Evolutionary conservation across 176 grass and related monocot genomes (phyloP), one percentile per base, ranked within the genome.

Genomic region (Coix lacrymajobi): DNA sequence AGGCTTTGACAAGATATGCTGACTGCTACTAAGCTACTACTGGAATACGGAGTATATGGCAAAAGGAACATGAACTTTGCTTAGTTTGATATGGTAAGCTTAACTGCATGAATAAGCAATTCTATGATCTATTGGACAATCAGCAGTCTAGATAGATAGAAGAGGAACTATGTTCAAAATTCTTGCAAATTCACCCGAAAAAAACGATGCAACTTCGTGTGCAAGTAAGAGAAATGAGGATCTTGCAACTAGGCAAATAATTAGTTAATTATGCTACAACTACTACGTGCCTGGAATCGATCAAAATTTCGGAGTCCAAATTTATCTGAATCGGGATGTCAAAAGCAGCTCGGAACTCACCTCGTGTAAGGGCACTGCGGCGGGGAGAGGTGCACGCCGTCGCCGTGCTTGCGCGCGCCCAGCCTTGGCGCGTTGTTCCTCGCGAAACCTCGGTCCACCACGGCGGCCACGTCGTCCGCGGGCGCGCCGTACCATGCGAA

Each of bases 311-410:
- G 37, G 48, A 65, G 6, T 48, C 16, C 5, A 80, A 16, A 26
- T 34, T 65, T 17, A 10, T 39, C 31, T 3, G 74, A 20, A 77
- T 60, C 3, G 24, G 34, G 17, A 88, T 44, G 44, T 14, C 12
- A 39, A 17, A 81, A 70, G 8, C 43, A 46, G 64, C 4, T 54
- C 4, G 3, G 51, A 84, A 81, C 82, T 83, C 6, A 95, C 96
- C 92, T 95, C 4, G 66, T 3, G n/a, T 56, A 92, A 11, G 91
- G 89, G 72, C 20, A 88, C 73, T 88, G 85, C 20, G 93, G 86
- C 49, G 93, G 84, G 10, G 91, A 86, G 32, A 98, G 90, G 70
- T 95, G 96, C 7, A 98, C 64, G 78, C 96, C 93, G 28, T 93
- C 64, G 37, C 96, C 96, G 57, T 91, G 84, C 2, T 83, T 85